Conservation (phyloP, 2,329 filamentous ascomycete genomes). For the Cladosporium phlei region DNA sequence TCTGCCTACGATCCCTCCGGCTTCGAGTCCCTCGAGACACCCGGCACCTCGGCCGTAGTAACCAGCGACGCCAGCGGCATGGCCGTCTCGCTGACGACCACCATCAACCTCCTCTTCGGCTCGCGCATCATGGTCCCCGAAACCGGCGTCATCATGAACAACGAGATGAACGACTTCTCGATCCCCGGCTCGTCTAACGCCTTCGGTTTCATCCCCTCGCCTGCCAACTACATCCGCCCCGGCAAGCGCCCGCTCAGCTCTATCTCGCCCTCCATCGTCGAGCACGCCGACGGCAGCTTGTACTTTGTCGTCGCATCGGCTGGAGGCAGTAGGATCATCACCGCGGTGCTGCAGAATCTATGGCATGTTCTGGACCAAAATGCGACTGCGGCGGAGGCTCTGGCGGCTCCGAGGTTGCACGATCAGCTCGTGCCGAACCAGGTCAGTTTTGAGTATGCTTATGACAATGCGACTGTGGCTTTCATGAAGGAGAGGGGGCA, state of each 20-base stretch:
- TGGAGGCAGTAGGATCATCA: slow-evolving; percentile 79
- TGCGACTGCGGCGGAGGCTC: slow-evolving; percentile 56
- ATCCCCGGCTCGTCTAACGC: slow-evolving; percentile 72
- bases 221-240: slow-evolving; percentile 74
- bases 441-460: slow-evolving; percentile 63
- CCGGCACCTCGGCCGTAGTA: slow-evolving; percentile 70
- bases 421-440: slow-evolving; percentile 75
- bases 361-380: slow-evolving; percentile 67
- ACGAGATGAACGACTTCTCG: slow-evolving; percentile 68
- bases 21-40: slow-evolving; percentile 63
- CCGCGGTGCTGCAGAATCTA: slow-evolving; percentile 67
- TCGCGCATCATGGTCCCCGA: slow-evolving; percentile 71
- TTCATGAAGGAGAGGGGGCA: slow-evolving; percentile 63
- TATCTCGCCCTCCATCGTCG: slow-evolving; percentile 74
- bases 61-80: slow-evolving; percentile 68
- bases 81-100: slow-evolving; percentile 77
- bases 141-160: slow-evolving; percentile 72
- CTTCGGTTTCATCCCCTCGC: slow-evolving; percentile 78
- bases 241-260: slow-evolving; percentile 79
- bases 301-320: slow-evolving; percentile 70
- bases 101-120: slow-evolving; percentile 83
- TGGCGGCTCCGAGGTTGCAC: slow-evolving; percentile 66
- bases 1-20: slow-evolving; percentile 67
- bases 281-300: slow-evolving; percentile 59
- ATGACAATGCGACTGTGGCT: slow-evolving; percentile 59